These are phyloP conservation scores for Amphichorda felina DNA, from an alignment of 2,329 filamentous ascomycete species.

Conservation along the genomic window DNA sequence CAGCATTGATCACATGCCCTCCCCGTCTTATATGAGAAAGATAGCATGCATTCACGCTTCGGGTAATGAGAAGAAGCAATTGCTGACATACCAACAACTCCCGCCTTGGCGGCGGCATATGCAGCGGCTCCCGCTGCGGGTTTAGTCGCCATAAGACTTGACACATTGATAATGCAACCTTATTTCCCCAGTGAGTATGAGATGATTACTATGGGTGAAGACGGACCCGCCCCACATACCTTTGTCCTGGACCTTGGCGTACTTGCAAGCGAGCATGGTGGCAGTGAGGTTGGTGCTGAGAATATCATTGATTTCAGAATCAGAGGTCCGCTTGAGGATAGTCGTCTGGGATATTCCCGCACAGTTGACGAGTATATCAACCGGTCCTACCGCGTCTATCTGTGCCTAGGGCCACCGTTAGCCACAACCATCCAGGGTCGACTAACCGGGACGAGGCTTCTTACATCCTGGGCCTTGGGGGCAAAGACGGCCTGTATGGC, in stretches of 20 bases:
- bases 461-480: too few relatives aligned
- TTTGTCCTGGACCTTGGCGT: conserved; percentile 19
- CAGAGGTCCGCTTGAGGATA: conserved; percentile 44
- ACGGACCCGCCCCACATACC: conserved; percentile 16
- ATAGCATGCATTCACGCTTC: too few relatives aligned
- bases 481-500: conserved; percentile 19
- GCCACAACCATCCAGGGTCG: too few relatives aligned
- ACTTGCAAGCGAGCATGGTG: conserved; percentile 50
- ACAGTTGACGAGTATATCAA: conserved; percentile 63
- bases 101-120: conserved; percentile 74
- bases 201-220: not conserved
- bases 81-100: conserved; percentile 48
- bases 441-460: too few relatives aligned
- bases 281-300: conserved; percentile 60
- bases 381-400: conserved; percentile 13
- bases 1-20: conserved; percentile 1
- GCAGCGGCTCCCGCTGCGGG: conserved; percentile 59
- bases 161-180: conserved; percentile 72
- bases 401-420: not conserved
- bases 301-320: conserved; percentile 40
- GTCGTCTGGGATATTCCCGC: conserved; percentile 60
- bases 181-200: not conserved
- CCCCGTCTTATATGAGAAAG: not conserved
- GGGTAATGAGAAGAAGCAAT: conserved; percentile 1
- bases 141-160: conserved; percentile 60